Conservation (phyloP, 1,284 basidiomycete species). For the Kalmanozyma brasiliensis region DNA sequence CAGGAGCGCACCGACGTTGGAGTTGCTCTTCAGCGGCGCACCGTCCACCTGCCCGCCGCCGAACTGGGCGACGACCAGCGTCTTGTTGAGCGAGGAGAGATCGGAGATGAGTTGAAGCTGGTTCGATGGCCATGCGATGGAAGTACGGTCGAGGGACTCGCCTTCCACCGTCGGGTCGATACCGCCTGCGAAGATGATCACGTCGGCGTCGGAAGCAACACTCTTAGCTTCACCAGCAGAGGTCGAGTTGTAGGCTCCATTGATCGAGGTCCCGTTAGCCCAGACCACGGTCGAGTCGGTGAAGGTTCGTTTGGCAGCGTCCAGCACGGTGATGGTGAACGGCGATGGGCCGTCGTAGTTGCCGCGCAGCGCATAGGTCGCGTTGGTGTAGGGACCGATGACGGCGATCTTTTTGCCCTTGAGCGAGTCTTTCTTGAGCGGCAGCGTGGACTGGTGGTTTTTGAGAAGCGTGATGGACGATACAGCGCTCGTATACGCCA, state of each 20-base stretch:
- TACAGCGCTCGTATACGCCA: conserved; percentile 14
- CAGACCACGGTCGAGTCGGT: background rate
- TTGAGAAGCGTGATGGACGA: conserved; percentile 18
- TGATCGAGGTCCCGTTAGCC: conserved; percentile 18
- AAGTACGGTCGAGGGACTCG: conserved; percentile 8
- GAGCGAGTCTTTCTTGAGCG: background rate
- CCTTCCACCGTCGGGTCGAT: conserved; percentile 23
- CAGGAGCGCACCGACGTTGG: conserved; percentile 2
- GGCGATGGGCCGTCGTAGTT: conserved; percentile 22
- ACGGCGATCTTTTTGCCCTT: conserved; percentile 13
- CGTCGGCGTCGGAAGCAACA: background rate
- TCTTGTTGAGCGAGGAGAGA: conserved; percentile 2
- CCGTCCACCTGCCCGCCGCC: conserved; percentile 31
- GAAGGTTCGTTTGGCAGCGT: conserved; percentile 11
- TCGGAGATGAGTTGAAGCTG: conserved; percentile 24
- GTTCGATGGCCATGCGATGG: conserved; percentile 20
- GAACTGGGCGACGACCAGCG: conserved; percentile 21
- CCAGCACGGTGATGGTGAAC: conserved; percentile 10
- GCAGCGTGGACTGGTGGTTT: conserved; percentile 5
- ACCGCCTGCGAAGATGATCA: conserved; percentile 21
- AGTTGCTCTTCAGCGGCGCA: conserved; percentile 4
- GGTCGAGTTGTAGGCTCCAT: background rate
- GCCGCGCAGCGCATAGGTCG: conserved; percentile 15
- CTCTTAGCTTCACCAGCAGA: background rate
- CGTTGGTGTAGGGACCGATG: conserved; percentile 24